Evolutionary conservation across 192 early-diverging fungal genomes (phyloP).

Genomic region (Backusella macrospora): DNA sequence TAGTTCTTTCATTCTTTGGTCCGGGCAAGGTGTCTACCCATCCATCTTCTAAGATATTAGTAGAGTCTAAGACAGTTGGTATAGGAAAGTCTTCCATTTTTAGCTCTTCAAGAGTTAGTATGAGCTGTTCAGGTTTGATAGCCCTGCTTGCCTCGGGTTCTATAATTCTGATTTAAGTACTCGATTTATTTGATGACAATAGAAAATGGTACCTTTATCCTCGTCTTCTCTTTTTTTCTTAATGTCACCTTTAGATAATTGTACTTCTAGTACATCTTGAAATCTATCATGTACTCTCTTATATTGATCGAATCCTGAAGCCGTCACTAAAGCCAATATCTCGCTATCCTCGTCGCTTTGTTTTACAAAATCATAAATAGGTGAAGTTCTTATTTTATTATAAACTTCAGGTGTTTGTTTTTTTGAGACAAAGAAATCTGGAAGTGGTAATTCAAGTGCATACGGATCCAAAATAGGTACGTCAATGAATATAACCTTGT

Average conservation of each 20-base stretch:
- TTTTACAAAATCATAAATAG: not conserved
- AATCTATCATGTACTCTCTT: conserved; percentile 27
- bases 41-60: conserved; percentile 24
- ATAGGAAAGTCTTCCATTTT: conserved; percentile 41
- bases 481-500: conserved; percentile 12
- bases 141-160: not conserved
- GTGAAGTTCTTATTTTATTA: not conserved
- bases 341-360: conserved; percentile 3
- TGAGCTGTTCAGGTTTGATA: conserved; percentile 13
- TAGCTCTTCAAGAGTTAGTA: conserved; percentile 37
- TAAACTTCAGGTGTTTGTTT: conserved; percentile 2
- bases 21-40: conserved; percentile 49
- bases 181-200: not conserved
- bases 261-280: conserved; percentile 15
- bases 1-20: conserved; percentile 20
- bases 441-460: conserved; percentile 7
- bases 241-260: conserved; percentile 22
- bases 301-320: conserved; percentile 8
- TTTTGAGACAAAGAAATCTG: not conserved
- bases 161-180: not conserved
- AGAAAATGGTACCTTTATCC: not conserved
- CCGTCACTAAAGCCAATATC: conserved; percentile 6
- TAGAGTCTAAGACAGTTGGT: conserved; percentile 13
- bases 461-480: conserved; percentile 16
- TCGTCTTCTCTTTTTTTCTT: conserved; percentile 15